Percentiles rank a stretch among this genome's conserved stretches.
Evolutionary conservation across 2,329 filamentous ascomycete species (phyloP).

Genomic region (Trichoderma afroharzianum): DNA sequence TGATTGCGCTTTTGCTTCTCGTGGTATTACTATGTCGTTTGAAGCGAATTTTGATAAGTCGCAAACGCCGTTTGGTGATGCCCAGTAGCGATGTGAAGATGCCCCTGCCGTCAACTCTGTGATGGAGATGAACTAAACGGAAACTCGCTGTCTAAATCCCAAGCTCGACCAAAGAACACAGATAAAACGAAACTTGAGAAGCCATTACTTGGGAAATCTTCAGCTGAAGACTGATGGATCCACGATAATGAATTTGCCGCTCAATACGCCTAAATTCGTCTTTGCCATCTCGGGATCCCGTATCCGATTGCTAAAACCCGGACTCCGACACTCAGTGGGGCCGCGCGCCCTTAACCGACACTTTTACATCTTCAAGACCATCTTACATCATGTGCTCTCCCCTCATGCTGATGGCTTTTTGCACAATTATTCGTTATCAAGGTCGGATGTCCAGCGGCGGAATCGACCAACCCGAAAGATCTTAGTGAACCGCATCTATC

Average conservation of each 20-base stretch:
- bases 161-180: background rate
- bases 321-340: background rate
- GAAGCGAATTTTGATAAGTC: background rate
- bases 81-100: background rate
- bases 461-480: background rate
- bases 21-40: background rate
- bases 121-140: background rate
- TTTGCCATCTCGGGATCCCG: background rate
- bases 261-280: background rate
- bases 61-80: background rate
- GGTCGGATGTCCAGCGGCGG: background rate
- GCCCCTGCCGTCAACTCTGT: background rate
- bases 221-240: background rate
- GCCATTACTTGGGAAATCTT: background rate
- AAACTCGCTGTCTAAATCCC: background rate
- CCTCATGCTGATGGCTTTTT: background rate
- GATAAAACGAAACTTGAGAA: background rate
- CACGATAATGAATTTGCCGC: background rate
- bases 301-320: background rate
- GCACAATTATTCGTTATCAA: background rate
- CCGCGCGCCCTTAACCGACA: constrained; percentile 13
- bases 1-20: background rate
- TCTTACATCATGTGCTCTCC: background rate
- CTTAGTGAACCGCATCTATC: background rate
- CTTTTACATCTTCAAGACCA: background rate